These are phyloP conservation scores for Penicillium cinerascens DNA, from an alignment of 495 filamentous ascomycete species.

Conservation along the genomic window DNA sequence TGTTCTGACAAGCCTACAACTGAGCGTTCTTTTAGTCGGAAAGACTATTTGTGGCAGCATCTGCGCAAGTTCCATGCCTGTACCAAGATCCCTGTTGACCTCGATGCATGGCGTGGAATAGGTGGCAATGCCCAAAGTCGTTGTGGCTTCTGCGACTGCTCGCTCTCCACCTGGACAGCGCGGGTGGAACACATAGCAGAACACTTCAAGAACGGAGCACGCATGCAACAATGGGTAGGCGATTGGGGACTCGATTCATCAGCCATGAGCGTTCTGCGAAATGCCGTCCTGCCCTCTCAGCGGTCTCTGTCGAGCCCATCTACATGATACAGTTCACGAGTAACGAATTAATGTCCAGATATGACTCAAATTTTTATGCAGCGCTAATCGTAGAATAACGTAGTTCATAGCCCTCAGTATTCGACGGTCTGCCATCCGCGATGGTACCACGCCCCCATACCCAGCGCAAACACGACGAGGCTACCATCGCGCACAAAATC, in stretches of 20 bases:
- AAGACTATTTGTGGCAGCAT: slow-evolving; percentile 82
- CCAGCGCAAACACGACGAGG: slow-evolving; percentile 77
- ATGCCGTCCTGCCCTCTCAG: slow-evolving; percentile 53
- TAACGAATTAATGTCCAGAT: neutral
- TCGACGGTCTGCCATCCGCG: slow-evolving; percentile 30
- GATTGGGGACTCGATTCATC: slow-evolving; percentile 66
- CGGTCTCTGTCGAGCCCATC: slow-evolving; percentile 1
- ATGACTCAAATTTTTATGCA: neutral
- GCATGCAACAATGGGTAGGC: slow-evolving; percentile 69
- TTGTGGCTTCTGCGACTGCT: slow-evolving; percentile 66
- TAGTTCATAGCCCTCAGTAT: neutral
- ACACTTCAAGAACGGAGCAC: slow-evolving; percentile 64
- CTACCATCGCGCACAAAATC: slow-evolving; percentile 65
- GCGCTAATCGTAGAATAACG: neutral
- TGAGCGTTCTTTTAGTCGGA: slow-evolving; percentile 75
- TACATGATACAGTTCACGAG: neutral
- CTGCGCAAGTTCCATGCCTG: slow-evolving; percentile 69
- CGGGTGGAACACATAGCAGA: slow-evolving; percentile 62
- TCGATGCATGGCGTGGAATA: slow-evolving; percentile 66
- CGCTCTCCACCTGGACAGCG: slow-evolving; percentile 59
- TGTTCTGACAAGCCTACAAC: slow-evolving; percentile 62
- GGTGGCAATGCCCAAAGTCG: slow-evolving; percentile 59
- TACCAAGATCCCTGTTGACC: slow-evolving; percentile 56
- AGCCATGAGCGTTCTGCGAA: slow-evolving; percentile 57
- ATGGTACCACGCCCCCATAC: slow-evolving; percentile 64